Evolutionary conservation across 2,329 filamentous ascomycete species (phyloP).

Genomic region (Hirsutella thompsonii): DNA sequence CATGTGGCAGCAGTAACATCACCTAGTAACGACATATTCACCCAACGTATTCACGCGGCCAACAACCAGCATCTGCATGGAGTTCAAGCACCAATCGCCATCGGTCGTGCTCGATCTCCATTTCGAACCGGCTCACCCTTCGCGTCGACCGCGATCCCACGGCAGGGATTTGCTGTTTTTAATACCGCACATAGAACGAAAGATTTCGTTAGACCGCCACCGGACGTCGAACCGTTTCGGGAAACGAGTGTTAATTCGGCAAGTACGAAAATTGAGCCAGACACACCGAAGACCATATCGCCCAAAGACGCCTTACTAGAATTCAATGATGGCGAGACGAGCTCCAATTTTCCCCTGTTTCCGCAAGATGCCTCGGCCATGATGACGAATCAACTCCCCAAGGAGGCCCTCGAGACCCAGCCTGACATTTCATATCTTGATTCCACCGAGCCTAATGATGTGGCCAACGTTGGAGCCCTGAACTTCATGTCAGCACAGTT

Average conservation of each 20-base stretch:
- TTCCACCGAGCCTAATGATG: background rate
- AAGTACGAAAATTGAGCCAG: conserved; percentile 22
- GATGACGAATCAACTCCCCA: conserved; percentile 24
- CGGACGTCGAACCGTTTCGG: conserved; percentile 35
- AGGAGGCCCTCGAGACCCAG: conserved; percentile 13
- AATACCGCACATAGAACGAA: conserved; percentile 45
- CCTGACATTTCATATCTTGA: background rate
- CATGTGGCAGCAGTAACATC: conserved; percentile 35
- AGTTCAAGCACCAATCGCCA: conserved; percentile 33
- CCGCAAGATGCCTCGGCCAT: conserved; percentile 42
- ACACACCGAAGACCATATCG: conserved; percentile 74
- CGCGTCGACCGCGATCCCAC: conserved; percentile 25
- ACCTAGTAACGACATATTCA: conserved; percentile 47
- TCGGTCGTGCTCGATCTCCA: conserved; percentile 58
- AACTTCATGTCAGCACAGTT: background rate
- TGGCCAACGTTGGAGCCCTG: background rate
- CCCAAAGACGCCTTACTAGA: conserved; percentile 86
- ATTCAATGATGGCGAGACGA: conserved; percentile 63
- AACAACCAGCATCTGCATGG: conserved; percentile 60
- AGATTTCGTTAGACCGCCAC: conserved; percentile 47
- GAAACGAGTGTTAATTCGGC: conserved; percentile 15
- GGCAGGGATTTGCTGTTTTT: conserved; percentile 18
- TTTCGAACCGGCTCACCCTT: conserved; percentile 62
- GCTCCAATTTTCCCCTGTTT: conserved; percentile 61
- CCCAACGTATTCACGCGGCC: conserved; percentile 64